Evolutionary conservation across 2,329 filamentous ascomycete species (phyloP).

Genomic region (Verticillium zaregamsianum): DNA sequence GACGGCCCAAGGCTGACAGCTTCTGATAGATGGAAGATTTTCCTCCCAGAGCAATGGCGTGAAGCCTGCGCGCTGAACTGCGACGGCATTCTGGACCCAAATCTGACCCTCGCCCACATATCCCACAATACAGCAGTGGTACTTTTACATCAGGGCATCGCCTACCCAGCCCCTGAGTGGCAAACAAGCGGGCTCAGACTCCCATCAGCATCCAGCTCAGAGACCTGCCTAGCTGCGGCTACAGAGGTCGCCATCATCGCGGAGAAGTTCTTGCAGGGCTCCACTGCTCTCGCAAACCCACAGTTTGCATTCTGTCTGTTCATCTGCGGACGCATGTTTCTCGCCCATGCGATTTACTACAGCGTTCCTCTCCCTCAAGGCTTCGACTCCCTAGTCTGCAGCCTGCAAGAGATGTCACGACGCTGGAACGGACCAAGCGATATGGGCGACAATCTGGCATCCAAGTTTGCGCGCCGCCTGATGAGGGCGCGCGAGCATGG

Average conservation of each 20-base stretch:
- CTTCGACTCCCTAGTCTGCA: slow-evolving; percentile 26
- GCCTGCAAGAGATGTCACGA: slow-evolving; percentile 29
- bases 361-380: slow-evolving; percentile 19
- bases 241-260: slow-evolving; percentile 32
- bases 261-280: slow-evolving; percentile 27
- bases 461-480: slow-evolving; percentile 27
- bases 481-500: slow-evolving; percentile 20
- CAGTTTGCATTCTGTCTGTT: slow-evolving; percentile 37
- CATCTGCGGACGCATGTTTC: slow-evolving; percentile 26
- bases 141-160: slow-evolving; percentile 35
- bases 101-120: slow-evolving; percentile 36
- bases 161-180: slow-evolving; percentile 28
- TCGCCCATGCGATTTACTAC: slow-evolving; percentile 28
- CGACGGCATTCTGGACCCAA: slow-evolving; percentile 37
- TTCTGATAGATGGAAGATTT: slow-evolving; percentile 35
- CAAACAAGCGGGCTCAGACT: slow-evolving; percentile 23
- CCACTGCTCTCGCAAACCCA: slow-evolving; percentile 21
- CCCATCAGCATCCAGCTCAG: slow-evolving; percentile 31
- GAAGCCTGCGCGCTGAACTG: slow-evolving; percentile 33
- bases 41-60: slow-evolving; percentile 37
- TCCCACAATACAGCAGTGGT: slow-evolving; percentile 38
- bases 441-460: slow-evolving; percentile 24
- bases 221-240: slow-evolving; percentile 34
- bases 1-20: background rate
- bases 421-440: slow-evolving; percentile 28